These are phyloP conservation scores for Malus hybrid DNA, from an alignment of 331 rosid genomes.

Conservation along the genomic window DNA sequence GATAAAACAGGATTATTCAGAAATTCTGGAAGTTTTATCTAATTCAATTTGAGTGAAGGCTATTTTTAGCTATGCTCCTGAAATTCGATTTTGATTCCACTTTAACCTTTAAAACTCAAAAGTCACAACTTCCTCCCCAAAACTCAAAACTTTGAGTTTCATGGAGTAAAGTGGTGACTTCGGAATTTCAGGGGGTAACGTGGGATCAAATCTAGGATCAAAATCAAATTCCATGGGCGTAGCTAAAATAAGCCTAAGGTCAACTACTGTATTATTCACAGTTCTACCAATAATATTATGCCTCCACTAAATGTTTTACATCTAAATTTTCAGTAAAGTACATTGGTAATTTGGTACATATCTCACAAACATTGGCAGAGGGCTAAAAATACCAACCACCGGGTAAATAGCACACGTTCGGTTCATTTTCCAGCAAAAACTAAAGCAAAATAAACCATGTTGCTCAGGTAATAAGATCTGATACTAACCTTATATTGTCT, in stretches of 20 bases:
- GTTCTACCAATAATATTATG: neutral
- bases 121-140: too few relatives aligned
- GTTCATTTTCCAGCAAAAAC: neutral
- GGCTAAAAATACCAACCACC: neutral
- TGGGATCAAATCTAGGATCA: too few relatives aligned
- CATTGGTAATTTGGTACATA: neutral
- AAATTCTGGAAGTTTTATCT: neutral
- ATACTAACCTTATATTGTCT: slow-evolving; percentile 60
- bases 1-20: neutral
- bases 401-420: neutral
- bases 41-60: neutral
- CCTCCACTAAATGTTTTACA: neutral
- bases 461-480: slow-evolving; percentile 12
- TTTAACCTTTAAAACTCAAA: too few relatives aligned
- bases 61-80: too few relatives aligned
- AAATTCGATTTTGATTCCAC: too few relatives aligned
- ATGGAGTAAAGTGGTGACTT: too few relatives aligned
- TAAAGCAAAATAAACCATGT: neutral
- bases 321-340: neutral
- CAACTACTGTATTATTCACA: too few relatives aligned
- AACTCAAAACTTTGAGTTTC: too few relatives aligned
- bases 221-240: too few relatives aligned
- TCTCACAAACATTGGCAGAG: neutral
- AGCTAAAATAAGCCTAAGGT: neutral
- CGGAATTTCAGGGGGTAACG: too few relatives aligned